Base-by-base conservation (phyloP, 768 basidiomycete species). In the Mycena maculata region DNA sequence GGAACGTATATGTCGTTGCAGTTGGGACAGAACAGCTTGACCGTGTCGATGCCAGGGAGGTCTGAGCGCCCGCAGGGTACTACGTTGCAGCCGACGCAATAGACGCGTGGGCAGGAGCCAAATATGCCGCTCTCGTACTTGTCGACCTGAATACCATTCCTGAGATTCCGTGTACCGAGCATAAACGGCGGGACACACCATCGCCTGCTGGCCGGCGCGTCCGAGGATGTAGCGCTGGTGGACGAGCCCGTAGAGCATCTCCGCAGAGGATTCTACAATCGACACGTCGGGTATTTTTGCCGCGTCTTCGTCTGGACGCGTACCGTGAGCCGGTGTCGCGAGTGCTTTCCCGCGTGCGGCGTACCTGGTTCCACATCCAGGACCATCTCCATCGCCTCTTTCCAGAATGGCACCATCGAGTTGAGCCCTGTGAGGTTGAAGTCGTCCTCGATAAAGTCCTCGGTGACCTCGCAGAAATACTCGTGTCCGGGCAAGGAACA, bases 311-410 rank as follows among this genome's bases (percentile, higher is more conserved):
- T 93, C 92, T 92, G n/a, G 50, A 48, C 63, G 56, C 59, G 42
- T 63, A 38, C 61, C 38, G 58, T 70, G n/a, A 63, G 64, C 54
- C 22, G 36, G 18, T 20, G 45, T 23, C 53, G 60, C 30, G 48
- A 53, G 25, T 54, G 44, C 60, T 73, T 71, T 67, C 71, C 53
- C 49, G 42, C 28, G 33, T 33, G 53, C 25, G 31, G 63, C 90
- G 78, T 77, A 96, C 97, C 96, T 84, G 98, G 95, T 81, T 99
- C 98, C 58, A 99, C 97, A 81, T 99, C 98, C 71, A 99, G 81
- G 18, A 99, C 95, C 98, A 99, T 99, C 83, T 99, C 98, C 92
- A 99, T 93, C 48, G 98, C 98, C 78, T 99, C 98, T 78, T 98
- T 99, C 95, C 97, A 99, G 77, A 99, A 99, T 10, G 98, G 98